Evolutionary conservation across 257 asterid genomes (phyloP).

Genomic region (Galeopsis tetrahit): DNA sequence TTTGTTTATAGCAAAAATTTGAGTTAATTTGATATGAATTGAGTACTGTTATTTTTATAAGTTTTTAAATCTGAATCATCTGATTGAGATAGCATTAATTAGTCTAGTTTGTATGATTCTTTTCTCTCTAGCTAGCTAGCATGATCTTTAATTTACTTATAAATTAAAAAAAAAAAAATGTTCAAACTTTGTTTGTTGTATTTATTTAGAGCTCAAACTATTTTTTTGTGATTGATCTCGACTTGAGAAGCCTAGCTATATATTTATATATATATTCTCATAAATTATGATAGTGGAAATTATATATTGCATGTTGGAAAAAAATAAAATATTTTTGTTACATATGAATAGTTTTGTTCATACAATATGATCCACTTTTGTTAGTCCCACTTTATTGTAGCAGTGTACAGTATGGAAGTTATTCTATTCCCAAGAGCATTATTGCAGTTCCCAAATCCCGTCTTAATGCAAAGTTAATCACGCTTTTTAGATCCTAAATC

Average conservation of each 20-base stretch:
- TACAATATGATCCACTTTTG: neutral
- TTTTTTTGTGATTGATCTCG: neutral
- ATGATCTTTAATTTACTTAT: neutral
- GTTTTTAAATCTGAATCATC: too few species aligned
- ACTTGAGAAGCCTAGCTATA: neutral
- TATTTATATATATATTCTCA: too few species aligned
- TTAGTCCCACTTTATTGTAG: slow-evolving; percentile 8
- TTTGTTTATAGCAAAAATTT: neutral
- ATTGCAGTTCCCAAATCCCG: slow-evolving; percentile 28
- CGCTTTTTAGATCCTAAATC: slow-evolving; percentile 45
- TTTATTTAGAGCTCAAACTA: neutral
- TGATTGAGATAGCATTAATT: neutral
- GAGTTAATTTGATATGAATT: neutral
- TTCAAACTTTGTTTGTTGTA: neutral
- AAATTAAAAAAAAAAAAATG: neutral
- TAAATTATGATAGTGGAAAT: neutral
- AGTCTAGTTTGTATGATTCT: neutral
- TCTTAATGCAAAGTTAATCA: slow-evolving; percentile 37
- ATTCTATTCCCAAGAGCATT: slow-evolving; percentile 31
- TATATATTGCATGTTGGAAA: neutral
- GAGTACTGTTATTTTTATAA: too few species aligned
- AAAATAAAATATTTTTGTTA: too few species aligned
- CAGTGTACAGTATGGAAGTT: slow-evolving; percentile 20
- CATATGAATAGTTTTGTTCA: neutral
- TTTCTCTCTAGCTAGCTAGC: neutral